These are phyloP conservation scores for Sesbania bispinosa DNA, from an alignment of 306 rosid species.

Conservation along the genomic window DNA sequence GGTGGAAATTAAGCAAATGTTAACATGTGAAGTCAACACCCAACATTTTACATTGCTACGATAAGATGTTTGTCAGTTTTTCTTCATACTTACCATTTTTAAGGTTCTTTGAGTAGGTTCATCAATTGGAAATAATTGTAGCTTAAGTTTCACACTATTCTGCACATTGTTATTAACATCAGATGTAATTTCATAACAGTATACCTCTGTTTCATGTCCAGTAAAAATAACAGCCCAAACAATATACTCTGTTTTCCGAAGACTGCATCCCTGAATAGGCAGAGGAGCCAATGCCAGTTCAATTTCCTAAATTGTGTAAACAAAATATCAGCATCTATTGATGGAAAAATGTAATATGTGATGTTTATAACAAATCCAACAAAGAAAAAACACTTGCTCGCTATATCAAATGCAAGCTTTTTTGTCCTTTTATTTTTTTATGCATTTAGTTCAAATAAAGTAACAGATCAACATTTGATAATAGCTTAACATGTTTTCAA, in stretches of 20 bases:
- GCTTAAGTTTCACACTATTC: conserved; percentile 66
- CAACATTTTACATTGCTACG: conserved; percentile 15
- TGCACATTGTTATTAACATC: conserved; percentile 11
- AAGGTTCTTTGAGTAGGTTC: conserved; percentile 81
- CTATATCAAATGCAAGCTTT: conserved; percentile 9
- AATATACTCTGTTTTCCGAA: conserved; percentile 89
- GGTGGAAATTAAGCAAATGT: too few relatives aligned
- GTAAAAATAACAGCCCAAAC: conserved; percentile 91
- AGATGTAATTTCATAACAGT: conserved; percentile 21
- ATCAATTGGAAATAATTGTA: conserved; percentile 90
- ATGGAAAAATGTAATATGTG: not conserved
- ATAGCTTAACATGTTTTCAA: not conserved
- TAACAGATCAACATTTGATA: too few relatives aligned
- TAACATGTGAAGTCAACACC: too few relatives aligned
- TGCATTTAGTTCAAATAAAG: not conserved
- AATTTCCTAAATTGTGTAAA: not conserved
- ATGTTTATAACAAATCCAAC: not conserved
- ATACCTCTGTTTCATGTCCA: conserved; percentile 96
- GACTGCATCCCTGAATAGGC: conserved; percentile 90
- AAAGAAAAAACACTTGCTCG: conserved; percentile 17
- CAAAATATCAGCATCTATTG: conserved; percentile 14
- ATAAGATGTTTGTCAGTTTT: not conserved
- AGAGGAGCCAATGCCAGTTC: conserved; percentile 21
- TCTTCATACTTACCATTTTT: conserved; percentile 70
- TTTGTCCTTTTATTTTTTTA: not conserved